phyloP scores from a whole-genome alignment of 108 stramenopile species.

The Pseudonitzschia multiseries region DNA sequence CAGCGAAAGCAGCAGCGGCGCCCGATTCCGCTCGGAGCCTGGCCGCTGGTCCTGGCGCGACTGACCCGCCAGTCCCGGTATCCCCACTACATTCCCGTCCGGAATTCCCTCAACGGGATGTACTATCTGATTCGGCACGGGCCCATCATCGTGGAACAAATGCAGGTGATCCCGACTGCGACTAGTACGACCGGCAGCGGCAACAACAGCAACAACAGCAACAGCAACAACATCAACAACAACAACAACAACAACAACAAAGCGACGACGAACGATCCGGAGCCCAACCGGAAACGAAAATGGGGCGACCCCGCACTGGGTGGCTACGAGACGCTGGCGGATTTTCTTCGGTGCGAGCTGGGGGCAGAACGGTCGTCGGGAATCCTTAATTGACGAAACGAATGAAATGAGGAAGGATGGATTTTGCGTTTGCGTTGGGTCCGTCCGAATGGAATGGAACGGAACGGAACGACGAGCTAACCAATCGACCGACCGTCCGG shows the following conservation, averaged over 20 bases:
- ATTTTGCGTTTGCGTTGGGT: not conserved
- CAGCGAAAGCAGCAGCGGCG: not conserved
- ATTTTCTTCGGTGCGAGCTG: constrained; percentile 16
- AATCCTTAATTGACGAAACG: no score
- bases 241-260: not conserved
- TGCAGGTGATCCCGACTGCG: not conserved
- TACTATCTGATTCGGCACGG: constrained; percentile 15
- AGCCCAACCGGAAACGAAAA: not conserved
- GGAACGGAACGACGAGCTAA: no score
- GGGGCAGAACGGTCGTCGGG: not conserved
- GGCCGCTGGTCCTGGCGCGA: constrained; percentile 9
- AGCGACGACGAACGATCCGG: not conserved
- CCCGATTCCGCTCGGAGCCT: not conserved
- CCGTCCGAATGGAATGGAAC: no score
- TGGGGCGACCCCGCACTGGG: constrained; percentile 4
- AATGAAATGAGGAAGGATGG: not conserved
- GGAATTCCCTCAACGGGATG: constrained; percentile 11
- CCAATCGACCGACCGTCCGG: no score
- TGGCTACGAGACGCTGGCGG: constrained; percentile 7
- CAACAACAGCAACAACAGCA: not conserved
- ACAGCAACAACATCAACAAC: not conserved
- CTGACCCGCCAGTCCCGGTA: not conserved
- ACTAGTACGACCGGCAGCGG: not conserved
- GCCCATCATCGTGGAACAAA: constrained; percentile 13
- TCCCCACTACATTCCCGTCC: constrained; percentile 1